Evolutionary conservation across 352 stramenopile genomes (phyloP), one percentile per base, ranked within the genome.

Genomic region (Phytophthora lateralis): DNA sequence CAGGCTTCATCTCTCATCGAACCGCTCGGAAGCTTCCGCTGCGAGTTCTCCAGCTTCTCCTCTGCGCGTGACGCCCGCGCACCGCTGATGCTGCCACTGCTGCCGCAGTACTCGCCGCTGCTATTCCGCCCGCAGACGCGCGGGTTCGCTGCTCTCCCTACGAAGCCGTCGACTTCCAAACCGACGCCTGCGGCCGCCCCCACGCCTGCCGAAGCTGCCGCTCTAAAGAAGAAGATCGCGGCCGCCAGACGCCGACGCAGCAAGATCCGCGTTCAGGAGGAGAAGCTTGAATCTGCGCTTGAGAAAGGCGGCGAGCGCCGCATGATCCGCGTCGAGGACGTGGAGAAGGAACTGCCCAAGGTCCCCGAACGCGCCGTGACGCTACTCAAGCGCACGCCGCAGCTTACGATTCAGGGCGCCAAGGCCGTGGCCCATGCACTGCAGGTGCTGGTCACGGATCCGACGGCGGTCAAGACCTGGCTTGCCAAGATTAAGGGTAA

Each of bases 231-330:
- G 77, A 89, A 89, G 56, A 81, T 93, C 59, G 81, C 81, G 20
- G 84, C 84, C 1, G 81, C 81, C 1, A 64, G 84, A 43, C 81
- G 84, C 11, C 78, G 81, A 17, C 81, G 84, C 44, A 90, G 79
- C 56, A 93, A 91, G 74, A 90, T 91, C 72, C 85, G 86, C 58
- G 81, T 86, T 1, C 81, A 89, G 65, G 83, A 95, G 61, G 73
- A 91, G 56, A 90, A 82, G 56, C 79, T 94, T 29, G 82, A 91
- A 69, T 85, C 71, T 7, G 85, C 82, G 26, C 66, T 95, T 32
- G 82, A 90, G 50, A 95, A 90, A 54, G 85, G 82, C 47, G 85
- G 85, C 32, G 81, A 91, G 69, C 85, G 81, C 8, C 78, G 82
- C 38, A 71, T 93, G 55, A 90, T 94, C 62, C 82, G 82, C 58